A percentile compares a stretch with the other conserved stretches of the same genome.
These are phyloP conservation scores for Psidium friedrichsthalianum DNA, from an alignment of 345 rosid species.

Conservation along the genomic window DNA sequence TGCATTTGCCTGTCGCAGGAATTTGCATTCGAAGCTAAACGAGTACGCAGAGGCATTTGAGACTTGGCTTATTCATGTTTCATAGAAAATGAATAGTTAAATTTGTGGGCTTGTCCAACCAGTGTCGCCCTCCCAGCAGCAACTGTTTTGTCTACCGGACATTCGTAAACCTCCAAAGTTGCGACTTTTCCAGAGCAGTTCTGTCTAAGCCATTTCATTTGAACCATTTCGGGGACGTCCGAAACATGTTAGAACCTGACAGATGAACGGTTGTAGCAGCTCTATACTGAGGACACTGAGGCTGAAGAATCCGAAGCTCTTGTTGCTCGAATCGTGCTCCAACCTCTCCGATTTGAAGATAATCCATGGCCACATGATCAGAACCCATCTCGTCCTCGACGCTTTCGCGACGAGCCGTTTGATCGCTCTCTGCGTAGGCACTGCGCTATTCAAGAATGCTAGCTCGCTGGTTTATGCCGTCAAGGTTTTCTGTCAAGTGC, in stretches of 20 bases:
- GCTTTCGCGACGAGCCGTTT: constrained; percentile 51
- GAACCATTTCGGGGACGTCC: neutral
- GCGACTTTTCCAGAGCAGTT: neutral
- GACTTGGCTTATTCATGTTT: no score
- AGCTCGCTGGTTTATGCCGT: constrained; percentile 26
- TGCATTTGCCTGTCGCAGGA: neutral
- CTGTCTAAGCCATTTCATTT: neutral
- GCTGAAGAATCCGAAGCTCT: constrained; percentile 45
- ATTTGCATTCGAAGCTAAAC: neutral
- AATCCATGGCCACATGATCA: constrained; percentile 57
- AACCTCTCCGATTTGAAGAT: constrained; percentile 34
- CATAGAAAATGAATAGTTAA: no score
- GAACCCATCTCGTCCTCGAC: constrained; percentile 46
- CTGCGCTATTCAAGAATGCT: neutral
- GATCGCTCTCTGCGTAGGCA: constrained; percentile 26
- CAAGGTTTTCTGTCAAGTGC: constrained; percentile 36
- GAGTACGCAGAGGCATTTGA: neutral
- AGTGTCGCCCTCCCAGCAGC: neutral
- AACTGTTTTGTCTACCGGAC: neutral
- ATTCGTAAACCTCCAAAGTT: neutral
- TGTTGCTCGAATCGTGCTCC: constrained; percentile 44
- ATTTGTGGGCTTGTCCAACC: neutral
- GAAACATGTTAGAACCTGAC: neutral
- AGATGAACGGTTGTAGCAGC: neutral
- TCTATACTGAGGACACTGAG: constrained; percentile 30